Evolutionary conservation across 306 rosid genomes (phyloP).

Genomic region (Casuarina cunninghamiana): DNA sequence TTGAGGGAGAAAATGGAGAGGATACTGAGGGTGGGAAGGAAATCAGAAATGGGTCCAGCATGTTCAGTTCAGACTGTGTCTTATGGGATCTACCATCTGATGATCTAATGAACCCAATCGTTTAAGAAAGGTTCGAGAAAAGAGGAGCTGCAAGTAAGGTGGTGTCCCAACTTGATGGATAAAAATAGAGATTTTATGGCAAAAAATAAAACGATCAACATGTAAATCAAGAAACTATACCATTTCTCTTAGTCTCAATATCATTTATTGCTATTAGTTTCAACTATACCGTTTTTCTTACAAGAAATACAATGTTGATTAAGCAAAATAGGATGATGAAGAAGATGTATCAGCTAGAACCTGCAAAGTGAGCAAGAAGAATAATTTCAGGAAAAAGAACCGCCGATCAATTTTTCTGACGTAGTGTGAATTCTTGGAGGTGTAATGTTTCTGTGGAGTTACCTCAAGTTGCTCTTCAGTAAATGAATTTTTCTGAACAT

Average conservation of each 20-base stretch:
- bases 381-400: constrained; percentile 8
- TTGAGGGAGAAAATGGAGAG: constrained; percentile 57
- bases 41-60: constrained; percentile 59
- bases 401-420: constrained; percentile 6
- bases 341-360: constrained; percentile 96
- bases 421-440: background rate
- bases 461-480: constrained; percentile 99
- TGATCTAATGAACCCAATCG: constrained; percentile 72
- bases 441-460: constrained; percentile 23
- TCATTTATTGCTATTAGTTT: constrained; percentile 37
- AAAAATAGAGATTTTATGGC: constrained; percentile 42
- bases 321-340: constrained; percentile 93
- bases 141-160: constrained; percentile 4
- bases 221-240: constrained; percentile 61
- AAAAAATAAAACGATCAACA: constrained; percentile 38
- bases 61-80: constrained; percentile 73
- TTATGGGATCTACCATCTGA: constrained; percentile 90
- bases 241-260: constrained; percentile 24
- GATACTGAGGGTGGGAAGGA: constrained; percentile 62
- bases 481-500: constrained; percentile 84
- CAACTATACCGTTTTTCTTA: constrained; percentile 33
- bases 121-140: constrained; percentile 37
- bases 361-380: constrained; percentile 44
- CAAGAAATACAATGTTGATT: constrained; percentile 45
- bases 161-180: constrained; percentile 33